A percentile compares a stretch with the other conserved stretches of the same genome.
These are phyloP conservation scores for Salix udensis DNA, from an alignment of 345 rosid genomes.

Conservation along the genomic window DNA sequence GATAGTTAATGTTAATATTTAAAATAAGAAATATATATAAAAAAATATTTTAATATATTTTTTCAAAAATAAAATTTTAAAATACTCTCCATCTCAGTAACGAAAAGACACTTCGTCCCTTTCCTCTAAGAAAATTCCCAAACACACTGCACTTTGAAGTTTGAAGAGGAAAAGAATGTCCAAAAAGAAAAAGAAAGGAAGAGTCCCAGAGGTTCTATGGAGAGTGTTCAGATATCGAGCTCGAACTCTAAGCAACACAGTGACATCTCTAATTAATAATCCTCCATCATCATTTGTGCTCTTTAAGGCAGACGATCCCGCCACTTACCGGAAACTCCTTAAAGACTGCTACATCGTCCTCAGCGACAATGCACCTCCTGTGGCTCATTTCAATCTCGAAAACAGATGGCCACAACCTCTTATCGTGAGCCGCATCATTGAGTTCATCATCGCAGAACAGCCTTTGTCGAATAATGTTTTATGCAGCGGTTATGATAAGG, in stretches of 20 bases:
- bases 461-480: conserved; percentile 36
- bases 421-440: conserved; percentile 54
- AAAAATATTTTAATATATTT: no score
- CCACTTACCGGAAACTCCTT: conserved; percentile 51
- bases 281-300: conserved; percentile 28
- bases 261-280: conserved; percentile 28
- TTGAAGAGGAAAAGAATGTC: neutral
- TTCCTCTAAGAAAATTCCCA: neutral
- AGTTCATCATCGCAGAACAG: conserved; percentile 29
- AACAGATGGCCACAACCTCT: conserved; percentile 54
- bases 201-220: conserved; percentile 60
- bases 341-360: conserved; percentile 48
- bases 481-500: conserved; percentile 58
- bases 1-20: no score
- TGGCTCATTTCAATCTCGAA: conserved; percentile 26
- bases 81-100: no score
- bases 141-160: neutral
- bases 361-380: conserved; percentile 41
- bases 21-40: no score
- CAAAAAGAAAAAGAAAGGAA: conserved; percentile 38
- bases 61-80: no score
- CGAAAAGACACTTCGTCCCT: neutral
- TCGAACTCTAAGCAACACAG: conserved; percentile 36
- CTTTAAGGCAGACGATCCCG: conserved; percentile 49
- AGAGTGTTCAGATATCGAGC: conserved; percentile 41